Base-by-base conservation (phyloP, 1,284 basidiomycete species). In the Ustilago crameri region DNA sequence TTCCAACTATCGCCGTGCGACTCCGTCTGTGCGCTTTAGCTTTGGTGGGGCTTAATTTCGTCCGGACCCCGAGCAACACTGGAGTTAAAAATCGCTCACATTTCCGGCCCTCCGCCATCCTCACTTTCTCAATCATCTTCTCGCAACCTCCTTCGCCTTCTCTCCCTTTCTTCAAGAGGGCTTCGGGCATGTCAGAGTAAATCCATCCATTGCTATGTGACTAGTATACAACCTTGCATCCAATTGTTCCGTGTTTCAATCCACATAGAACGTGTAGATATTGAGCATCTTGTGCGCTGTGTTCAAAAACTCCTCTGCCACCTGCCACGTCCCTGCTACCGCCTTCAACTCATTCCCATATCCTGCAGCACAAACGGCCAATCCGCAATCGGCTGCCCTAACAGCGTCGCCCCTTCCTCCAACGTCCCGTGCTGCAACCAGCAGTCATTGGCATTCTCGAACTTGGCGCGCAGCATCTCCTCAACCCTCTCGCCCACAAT, bases 301-400 rank as follows among this genome's bases (percentile, higher is more conserved):
- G 2, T n/a, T 41, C 45, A 70, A 56, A 38, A 70, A 70, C 44
- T 70, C 62, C 14, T 70, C 67, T 2, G 57, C 67, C 2, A 45
- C 37, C 57, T 65, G 61, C 67, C 67, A 70, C 3, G 57, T 55
- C 10, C 61, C 61, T 1, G 61, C 67, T 0, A 54, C 61, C 3
- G 46, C 27, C 43, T 65, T 70, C 12, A 70, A 27, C 24, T 65
- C 62, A 26, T 58, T 70, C 67, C 62, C 67, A 70, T 70, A 49
- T 70, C 67, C 51, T 70, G 67, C 45, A 70, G 51, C 24, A 70
- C 67, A 47, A 70, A 57, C 41, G 67, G 52, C 67, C 67, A 70
- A 34, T 70, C 67, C 57, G 64, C 53, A 7, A 70, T 65, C 27
- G 53, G 45, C 38, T 70, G 67, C 10, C 67, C 67, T 9, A 70